These are phyloP conservation scores for Aegilops bicornis DNA, from an alignment of 176 grass and related monocot species.

Conservation along the genomic window DNA sequence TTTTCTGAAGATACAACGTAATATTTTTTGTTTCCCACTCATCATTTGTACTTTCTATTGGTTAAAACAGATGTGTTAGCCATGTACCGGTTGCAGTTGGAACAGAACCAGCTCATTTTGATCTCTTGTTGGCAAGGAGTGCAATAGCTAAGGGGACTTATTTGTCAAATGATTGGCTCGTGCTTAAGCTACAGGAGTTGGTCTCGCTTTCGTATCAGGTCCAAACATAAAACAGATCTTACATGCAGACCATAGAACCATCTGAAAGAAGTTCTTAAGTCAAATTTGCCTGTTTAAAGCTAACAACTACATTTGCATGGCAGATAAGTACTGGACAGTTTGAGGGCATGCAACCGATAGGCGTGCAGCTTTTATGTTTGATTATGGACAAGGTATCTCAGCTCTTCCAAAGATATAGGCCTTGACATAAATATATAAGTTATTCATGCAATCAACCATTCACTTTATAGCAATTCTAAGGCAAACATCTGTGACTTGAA, in stretches of 20 bases:
- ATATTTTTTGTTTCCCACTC: conserved; percentile 16
- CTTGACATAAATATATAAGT: conserved; percentile 11
- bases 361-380: conserved; percentile 78
- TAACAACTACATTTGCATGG: conserved; percentile 32
- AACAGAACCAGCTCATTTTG: conserved; percentile 91
- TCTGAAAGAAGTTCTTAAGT: conserved; percentile 2
- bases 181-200: conserved; percentile 93
- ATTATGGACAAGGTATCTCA: conserved; percentile 91
- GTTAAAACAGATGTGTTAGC: conserved; percentile 78
- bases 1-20: not conserved
- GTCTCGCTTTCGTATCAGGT: conserved; percentile 98
- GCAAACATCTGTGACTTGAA: conserved; percentile 30
- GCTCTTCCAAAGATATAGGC: conserved; percentile 14
- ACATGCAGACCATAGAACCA: conserved; percentile 10
- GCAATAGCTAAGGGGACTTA: conserved; percentile 38
- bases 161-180: conserved; percentile 71
- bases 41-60: conserved; percentile 17
- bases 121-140: conserved; percentile 73
- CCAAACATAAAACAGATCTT: conserved; percentile 24
- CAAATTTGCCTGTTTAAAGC: conserved; percentile 12
- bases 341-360: conserved; percentile 96
- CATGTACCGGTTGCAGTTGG: conserved; percentile 91
- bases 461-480: conserved; percentile 4
- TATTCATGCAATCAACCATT: not conserved
- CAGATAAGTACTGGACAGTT: conserved; percentile 97